Evolutionary conservation across 2,329 filamentous ascomycete species (phyloP), one percentile per base, ranked within the genome.

Genomic region (Aureobasidium sp.): DNA sequence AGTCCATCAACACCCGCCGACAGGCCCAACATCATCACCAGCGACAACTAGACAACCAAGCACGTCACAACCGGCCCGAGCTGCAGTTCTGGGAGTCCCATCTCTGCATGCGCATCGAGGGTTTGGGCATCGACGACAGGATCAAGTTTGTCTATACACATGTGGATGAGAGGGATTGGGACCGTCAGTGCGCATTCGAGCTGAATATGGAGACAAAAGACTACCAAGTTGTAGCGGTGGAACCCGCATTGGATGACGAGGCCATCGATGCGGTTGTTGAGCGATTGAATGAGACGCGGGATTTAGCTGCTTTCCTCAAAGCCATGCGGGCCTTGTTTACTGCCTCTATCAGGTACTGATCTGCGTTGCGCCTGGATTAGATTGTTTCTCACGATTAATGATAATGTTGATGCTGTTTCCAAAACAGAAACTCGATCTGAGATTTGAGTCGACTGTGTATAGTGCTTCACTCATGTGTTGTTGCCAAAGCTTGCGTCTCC

Each of bases 1-100:
- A 81, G 62, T 83, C 86, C 60, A 91, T 93, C 66, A 85, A 88
- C 60, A 78, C 82, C 33, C 82, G 84, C 44, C 76, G 89, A 24
- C 86, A 87, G n/a, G 86, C 87, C 14, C 89, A 91, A 75, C 80
- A 85, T 57, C 83, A 84, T 65, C 85, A 90, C 72, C 85, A 89
- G 52, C 82, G 84, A 65, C 86, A 90, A 68, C 80, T 96, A 40
- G 90, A 95, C 69, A 83, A 87, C 1, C 93, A 97, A 76, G 85
- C 89, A 60, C 85, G 91, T 37, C 89, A 93, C 75, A 97, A 99
- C 75, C 84, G 90, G 47, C 94, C 94, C 0, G 94, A 99, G 77
- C 81, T 99, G 49, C 89, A 92, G 67, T 97, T 97, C 72, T 99
- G 94, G 94, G 89, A 96, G 73, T 88, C 88, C 60, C 94, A 93